These are phyloP conservation scores for Phytophthora crassamura DNA, from an alignment of 352 stramenopile genomes.

Conservation along the genomic window DNA sequence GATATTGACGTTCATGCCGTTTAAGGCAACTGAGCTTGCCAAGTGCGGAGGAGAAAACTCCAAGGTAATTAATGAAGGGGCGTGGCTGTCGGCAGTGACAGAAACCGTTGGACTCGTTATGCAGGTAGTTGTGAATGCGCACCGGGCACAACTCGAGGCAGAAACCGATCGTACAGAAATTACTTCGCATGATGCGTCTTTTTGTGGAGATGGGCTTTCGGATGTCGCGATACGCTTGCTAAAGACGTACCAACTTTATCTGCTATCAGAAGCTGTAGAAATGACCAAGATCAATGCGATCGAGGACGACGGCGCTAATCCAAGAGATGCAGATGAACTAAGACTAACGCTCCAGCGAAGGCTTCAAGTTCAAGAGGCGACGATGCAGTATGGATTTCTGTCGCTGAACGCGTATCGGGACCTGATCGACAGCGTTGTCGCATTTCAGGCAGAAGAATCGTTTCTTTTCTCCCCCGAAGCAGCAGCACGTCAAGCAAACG, in stretches of 20 bases:
- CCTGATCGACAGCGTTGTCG: slow-evolving; percentile 51
- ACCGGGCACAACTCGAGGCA: slow-evolving; percentile 24
- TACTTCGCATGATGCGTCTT: neutral
- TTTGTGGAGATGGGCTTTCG: slow-evolving; percentile 31
- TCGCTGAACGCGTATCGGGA: slow-evolving; percentile 69
- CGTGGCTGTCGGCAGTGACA: slow-evolving; percentile 34
- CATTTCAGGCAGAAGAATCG: slow-evolving; percentile 58
- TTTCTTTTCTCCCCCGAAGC: slow-evolving; percentile 40
- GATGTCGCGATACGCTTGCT: slow-evolving; percentile 57
- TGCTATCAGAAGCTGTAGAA: slow-evolving; percentile 78
- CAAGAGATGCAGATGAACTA: slow-evolving; percentile 16
- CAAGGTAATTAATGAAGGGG: slow-evolving; percentile 9
- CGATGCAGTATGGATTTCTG: slow-evolving; percentile 67
- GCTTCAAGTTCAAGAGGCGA: slow-evolving; percentile 73
- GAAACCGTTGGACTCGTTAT: slow-evolving; percentile 54
- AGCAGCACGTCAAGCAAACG: slow-evolving; percentile 39
- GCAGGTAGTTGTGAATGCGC: slow-evolving; percentile 37
- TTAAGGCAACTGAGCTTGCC: slow-evolving; percentile 14
- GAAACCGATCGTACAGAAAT: slow-evolving; percentile 2
- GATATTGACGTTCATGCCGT: slow-evolving; percentile 76
- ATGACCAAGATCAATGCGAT: slow-evolving; percentile 53
- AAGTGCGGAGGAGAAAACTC: slow-evolving; percentile 6
- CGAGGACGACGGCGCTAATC: slow-evolving; percentile 6
- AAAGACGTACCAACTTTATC: slow-evolving; percentile 79
- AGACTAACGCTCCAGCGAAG: slow-evolving; percentile 30